Conservation (phyloP, 495 filamentous ascomycete genomes). For the Alectoria sarmentosa region DNA sequence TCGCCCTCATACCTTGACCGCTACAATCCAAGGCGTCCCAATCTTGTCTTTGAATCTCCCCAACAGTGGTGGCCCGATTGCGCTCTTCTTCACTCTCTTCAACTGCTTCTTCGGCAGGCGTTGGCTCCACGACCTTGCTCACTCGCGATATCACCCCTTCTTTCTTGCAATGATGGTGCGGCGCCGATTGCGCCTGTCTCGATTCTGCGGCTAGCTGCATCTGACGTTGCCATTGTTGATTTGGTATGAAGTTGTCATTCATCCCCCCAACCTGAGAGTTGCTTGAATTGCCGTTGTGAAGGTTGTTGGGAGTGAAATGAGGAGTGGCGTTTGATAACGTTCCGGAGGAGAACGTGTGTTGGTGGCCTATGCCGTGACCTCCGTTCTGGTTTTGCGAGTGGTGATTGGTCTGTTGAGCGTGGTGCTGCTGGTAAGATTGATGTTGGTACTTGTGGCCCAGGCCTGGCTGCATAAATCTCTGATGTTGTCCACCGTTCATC, state of each 20-base stretch:
- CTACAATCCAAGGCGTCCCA: slow-evolving; percentile 91
- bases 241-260: slow-evolving; percentile 47
- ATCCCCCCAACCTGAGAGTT: slow-evolving; percentile 47
- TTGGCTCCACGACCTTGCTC: slow-evolving; percentile 52
- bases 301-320: slow-evolving; percentile 60
- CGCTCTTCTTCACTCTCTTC: slow-evolving; percentile 56
- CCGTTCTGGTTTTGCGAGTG: slow-evolving; percentile 66
- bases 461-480: slow-evolving; percentile 59
- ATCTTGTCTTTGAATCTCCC: slow-evolving; percentile 61
- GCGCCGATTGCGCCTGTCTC: slow-evolving; percentile 54
- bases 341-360: slow-evolving; percentile 73
- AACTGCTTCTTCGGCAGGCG: slow-evolving; percentile 50
- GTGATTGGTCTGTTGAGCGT: slow-evolving; percentile 69
- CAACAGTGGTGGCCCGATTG: slow-evolving; percentile 49
- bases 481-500: slow-evolving; percentile 56
- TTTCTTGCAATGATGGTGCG: slow-evolving; percentile 49
- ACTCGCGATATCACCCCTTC: slow-evolving; percentile 46
- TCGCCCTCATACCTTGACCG: slow-evolving; percentile 79
- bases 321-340: slow-evolving; percentile 67
- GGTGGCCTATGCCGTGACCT: slow-evolving; percentile 56
- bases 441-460: slow-evolving; percentile 67
- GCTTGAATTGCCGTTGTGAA: slow-evolving; percentile 66
- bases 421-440: slow-evolving; percentile 62
- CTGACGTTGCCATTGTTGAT: slow-evolving; percentile 86
- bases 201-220: slow-evolving; percentile 68